Percentiles rank a stretch among this genome's conserved stretches.
These are phyloP conservation scores for Exsudoporus floridanus DNA, from an alignment of 1,284 basidiomycete species.

Conservation along the genomic window DNA sequence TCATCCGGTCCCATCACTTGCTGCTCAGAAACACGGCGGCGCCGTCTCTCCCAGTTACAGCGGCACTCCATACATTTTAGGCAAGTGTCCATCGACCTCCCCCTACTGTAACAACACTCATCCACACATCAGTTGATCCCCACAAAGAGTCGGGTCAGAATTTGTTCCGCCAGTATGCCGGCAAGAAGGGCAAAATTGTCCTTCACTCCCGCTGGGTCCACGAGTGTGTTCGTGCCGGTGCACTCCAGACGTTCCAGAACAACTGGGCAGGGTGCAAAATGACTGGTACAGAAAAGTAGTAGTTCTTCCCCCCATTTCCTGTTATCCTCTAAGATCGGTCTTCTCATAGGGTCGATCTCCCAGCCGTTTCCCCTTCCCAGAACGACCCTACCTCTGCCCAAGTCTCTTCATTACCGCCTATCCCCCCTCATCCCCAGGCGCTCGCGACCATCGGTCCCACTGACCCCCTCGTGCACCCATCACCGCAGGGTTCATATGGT, in stretches of 20 bases:
- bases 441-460: slow-evolving; percentile 31
- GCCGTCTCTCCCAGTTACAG: slow-evolving; percentile 70
- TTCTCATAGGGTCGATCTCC: slow-evolving; percentile 31
- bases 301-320: neutral
- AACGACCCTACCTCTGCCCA: slow-evolving; percentile 28
- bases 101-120: slow-evolving; percentile 12
- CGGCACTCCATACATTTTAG: slow-evolving; percentile 72
- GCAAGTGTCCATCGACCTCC: slow-evolving; percentile 42
- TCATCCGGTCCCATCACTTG: slow-evolving; percentile 4
- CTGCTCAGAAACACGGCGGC: slow-evolving; percentile 68
- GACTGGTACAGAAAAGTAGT: slow-evolving; percentile 68
- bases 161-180: slow-evolving; percentile 69
- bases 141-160: slow-evolving; percentile 77
- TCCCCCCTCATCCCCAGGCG: slow-evolving; percentile 33
- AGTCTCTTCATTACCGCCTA: slow-evolving; percentile 29
- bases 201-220: slow-evolving; percentile 69
- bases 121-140: slow-evolving; percentile 46
- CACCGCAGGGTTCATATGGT: slow-evolving; percentile 39
- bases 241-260: slow-evolving; percentile 67
- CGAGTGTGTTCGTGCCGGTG: slow-evolving; percentile 65
- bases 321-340: slow-evolving; percentile 7
- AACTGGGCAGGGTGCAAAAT: slow-evolving; percentile 80
- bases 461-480: slow-evolving; percentile 34
- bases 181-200: slow-evolving; percentile 75
- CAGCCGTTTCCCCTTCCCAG: slow-evolving; percentile 37